Evolutionary conservation across 768 basidiomycete genomes (phyloP), one percentile per base, ranked within the genome.

Genomic region (Lentinula detonsa): DNA sequence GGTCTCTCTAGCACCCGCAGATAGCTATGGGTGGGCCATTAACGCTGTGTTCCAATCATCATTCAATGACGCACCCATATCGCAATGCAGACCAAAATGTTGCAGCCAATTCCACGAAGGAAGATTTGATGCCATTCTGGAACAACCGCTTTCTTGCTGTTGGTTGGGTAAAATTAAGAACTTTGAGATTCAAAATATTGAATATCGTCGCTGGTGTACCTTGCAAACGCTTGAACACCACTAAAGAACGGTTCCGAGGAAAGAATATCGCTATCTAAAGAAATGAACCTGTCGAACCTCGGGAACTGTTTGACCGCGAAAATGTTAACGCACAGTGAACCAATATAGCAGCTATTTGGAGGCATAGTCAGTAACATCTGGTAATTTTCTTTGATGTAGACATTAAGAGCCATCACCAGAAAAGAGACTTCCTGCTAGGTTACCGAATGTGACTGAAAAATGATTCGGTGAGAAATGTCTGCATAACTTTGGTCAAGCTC

Each of bases 41-140:
- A 23, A 13, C 21, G 21, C 11, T 11, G 18, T 16, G 16, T 31
- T 9, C 1, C 15, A 21, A 9, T n/a, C 10, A 10, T 16, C 28
- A 34, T 37, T 52, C 31, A 8, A 16, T 33, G 35, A 52, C 53
- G 18, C 60, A 88, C 88, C 87, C 88, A 90, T 60, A 90, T 75
- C 1, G 87, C 88, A 4, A 89, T 71, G 62, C 80, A 87, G 42
- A 90, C 88, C 1, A 90, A 76, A 86, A 87, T 90, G 65, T 90
- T 90, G 64, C 88, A 90, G 5, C 81, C 88, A 64, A 90, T 87
- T 0, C 88, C 88, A 11, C 87, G 76, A 18, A 90, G 72, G 72
- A 90, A 85, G 39, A 90, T 85, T 68, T 90, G 83, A 69, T 88
- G 77, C 86, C 87, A 90, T 35, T 77, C 70, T 1, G 88, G 88